phyloP scores from a whole-genome alignment of 2,329 filamentous ascomycete genomes.

The Chalaropsis thielavioides region DNA sequence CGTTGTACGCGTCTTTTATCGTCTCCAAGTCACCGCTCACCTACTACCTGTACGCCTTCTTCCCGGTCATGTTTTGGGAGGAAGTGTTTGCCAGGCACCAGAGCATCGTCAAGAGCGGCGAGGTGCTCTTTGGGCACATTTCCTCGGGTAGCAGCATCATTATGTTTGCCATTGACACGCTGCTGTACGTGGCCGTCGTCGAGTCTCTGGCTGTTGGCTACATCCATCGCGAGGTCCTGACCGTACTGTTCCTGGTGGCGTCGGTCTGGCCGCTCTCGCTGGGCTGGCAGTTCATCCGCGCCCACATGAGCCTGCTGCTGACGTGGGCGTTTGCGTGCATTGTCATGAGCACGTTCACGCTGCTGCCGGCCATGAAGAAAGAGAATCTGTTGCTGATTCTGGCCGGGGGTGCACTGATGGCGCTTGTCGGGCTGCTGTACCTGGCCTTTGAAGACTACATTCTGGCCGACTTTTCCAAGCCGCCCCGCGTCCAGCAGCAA shows the following conservation, averaged over 20 bases:
- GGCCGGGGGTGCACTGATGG: constrained; percentile 65
- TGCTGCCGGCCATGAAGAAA: constrained; percentile 72
- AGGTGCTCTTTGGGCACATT: constrained; percentile 54
- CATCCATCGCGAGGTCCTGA: constrained; percentile 78
- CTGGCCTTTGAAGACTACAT: constrained; percentile 60
- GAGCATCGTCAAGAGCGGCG: constrained; percentile 52
- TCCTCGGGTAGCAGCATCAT: constrained; percentile 42
- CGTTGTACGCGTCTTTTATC: constrained; percentile 64
- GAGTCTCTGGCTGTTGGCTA: constrained; percentile 85
- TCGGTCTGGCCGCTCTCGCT: constrained; percentile 66
- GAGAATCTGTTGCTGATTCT: constrained; percentile 63
- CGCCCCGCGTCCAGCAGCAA: constrained; percentile 18
- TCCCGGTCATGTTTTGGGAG: constrained; percentile 93
- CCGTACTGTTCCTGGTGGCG: constrained; percentile 60
- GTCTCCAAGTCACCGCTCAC: constrained; percentile 64
- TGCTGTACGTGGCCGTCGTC: constrained; percentile 59
- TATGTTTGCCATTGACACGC: constrained; percentile 46
- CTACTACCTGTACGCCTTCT: constrained; percentile 86
- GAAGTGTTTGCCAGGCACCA: constrained; percentile 70
- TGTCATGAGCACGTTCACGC: constrained; percentile 78
- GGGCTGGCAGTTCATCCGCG: constrained; percentile 54
- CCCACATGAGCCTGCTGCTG: constrained; percentile 47
- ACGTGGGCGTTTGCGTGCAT: constrained; percentile 67
- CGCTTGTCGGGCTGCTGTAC: constrained; percentile 59
- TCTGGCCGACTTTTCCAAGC: constrained; percentile 31